Conservation (phyloP, 1,284 basidiomycete genomes). For the Tausonia pullulans region DNA sequence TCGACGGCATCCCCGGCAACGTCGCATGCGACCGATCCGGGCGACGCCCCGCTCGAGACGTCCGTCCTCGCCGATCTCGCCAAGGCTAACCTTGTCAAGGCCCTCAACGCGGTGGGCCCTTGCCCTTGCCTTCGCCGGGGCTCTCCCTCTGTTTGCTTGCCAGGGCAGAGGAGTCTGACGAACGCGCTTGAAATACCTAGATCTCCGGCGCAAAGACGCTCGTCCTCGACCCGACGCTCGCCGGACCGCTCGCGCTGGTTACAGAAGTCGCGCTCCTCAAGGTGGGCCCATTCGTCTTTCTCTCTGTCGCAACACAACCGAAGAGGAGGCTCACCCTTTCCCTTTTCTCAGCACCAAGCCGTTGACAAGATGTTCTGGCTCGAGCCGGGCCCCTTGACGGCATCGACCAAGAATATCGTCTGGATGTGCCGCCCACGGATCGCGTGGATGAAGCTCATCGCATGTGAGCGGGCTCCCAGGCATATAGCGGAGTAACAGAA, state of each 20-base stretch:
- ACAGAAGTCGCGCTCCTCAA: conserved; percentile 86
- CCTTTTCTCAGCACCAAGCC: conserved; percentile 68
- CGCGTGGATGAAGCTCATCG: conserved; percentile 75
- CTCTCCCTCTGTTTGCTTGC: background rate
- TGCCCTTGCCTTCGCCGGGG: background rate
- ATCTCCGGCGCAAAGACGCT: conserved; percentile 93
- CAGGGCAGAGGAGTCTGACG: background rate
- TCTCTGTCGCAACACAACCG: background rate
- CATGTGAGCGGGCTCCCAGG: conserved; percentile 46
- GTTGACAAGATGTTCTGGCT: conserved; percentile 99
- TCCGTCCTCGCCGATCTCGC: background rate
- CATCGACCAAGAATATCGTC: conserved; percentile 77
- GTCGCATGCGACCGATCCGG: background rate
- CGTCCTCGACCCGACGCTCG: conserved; percentile 74
- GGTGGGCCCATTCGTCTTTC: conserved; percentile 39
- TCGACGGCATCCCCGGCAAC: background rate
- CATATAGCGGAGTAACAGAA: too few relatives aligned
- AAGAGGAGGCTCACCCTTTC: background rate
- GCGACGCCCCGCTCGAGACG: conserved; percentile 5
- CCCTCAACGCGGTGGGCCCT: conserved; percentile 11
- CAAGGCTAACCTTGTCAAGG: conserved; percentile 9
- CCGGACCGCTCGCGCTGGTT: conserved; percentile 84
- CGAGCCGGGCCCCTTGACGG: conserved; percentile 67
- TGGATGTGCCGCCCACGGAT: conserved; percentile 87
- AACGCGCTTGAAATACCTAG: conserved; percentile 38